Conservation (phyloP, 805 yeast species). For the Lipomyces starkeyi region DNA sequence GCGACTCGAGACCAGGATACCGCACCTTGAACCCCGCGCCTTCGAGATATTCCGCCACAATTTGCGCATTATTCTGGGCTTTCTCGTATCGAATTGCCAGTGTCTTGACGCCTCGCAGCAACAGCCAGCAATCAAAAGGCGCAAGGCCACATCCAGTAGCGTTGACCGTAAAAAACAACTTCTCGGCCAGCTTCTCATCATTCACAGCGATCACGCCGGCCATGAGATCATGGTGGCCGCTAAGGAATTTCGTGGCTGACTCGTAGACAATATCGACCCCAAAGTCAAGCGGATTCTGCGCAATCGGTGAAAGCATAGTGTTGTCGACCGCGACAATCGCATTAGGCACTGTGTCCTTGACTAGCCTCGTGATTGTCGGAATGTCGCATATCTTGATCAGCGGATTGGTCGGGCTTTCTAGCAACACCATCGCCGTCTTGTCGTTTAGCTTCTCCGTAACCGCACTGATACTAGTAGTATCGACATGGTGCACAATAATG, state of each 20-base stretch:
- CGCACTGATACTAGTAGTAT: conserved; percentile 73
- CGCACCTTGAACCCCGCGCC: conserved; percentile 74
- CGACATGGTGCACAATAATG: conserved; percentile 73
- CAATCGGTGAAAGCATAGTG: conserved; percentile 94
- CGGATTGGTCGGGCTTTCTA: conserved; percentile 95
- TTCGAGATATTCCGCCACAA: conserved; percentile 75
- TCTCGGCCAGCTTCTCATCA: conserved; percentile 65
- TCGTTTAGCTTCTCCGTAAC: conserved; percentile 62
- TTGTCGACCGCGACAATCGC: conserved; percentile 85
- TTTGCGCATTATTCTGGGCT: conserved; percentile 81
- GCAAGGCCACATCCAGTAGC: conserved; percentile 90
- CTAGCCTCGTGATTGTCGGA: conserved; percentile 65
- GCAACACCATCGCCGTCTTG: conserved; percentile 75
- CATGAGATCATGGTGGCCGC: conserved; percentile 87
- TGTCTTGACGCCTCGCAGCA: conserved; percentile 87
- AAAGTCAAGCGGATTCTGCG: conserved; percentile 81
- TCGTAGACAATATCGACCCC: conserved; percentile 94
- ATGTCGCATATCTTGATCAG: conserved; percentile 86
- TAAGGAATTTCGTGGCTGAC: conserved; percentile 85
- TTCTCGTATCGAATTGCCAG: conserved; percentile 83
- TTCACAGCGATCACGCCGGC: conserved; percentile 88
- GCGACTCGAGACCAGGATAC: conserved; percentile 82
- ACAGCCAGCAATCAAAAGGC: conserved; percentile 91
- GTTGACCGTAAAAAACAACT: conserved; percentile 77
- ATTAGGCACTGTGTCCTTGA: conserved; percentile 70